phyloP scores from a whole-genome alignment of 73 alveolate species.

The Symbiodinium pilosum region DNA sequence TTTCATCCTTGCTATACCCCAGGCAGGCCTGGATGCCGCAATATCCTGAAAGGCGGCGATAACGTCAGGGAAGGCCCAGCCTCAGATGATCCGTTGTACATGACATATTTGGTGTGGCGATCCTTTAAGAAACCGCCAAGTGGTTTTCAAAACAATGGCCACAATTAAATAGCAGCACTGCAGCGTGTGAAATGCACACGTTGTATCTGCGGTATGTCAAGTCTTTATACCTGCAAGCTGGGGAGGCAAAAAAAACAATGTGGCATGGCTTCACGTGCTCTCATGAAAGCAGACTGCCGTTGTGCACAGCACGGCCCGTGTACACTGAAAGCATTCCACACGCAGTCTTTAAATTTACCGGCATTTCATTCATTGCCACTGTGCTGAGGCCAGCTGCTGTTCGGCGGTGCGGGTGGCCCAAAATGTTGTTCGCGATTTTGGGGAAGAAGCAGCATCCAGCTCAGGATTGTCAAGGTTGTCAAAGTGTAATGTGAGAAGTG shows the following conservation, averaged over 20 bases:
- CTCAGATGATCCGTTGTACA: not conserved
- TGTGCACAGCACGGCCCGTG: not conserved
- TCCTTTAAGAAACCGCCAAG: constrained; percentile 14
- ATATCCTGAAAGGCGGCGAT: constrained; percentile 9
- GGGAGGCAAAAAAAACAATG: too few species aligned
- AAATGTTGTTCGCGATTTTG: constrained; percentile 27
- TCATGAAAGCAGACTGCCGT: too few species aligned
- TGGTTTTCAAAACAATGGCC: not conserved
- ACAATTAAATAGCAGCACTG: too few species aligned
- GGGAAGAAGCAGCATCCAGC: not conserved
- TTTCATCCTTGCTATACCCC: not conserved
- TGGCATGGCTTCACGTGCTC: too few species aligned
- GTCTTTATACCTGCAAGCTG: too few species aligned
- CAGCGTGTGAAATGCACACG: too few species aligned
- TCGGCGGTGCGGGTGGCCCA: constrained; percentile 51
- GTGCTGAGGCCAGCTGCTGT: constrained; percentile 49
- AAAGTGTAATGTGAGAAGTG: not conserved
- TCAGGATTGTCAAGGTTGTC: constrained; percentile 7
- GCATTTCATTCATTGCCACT: not conserved
- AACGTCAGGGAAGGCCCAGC: not conserved
- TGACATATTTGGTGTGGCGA: constrained; percentile 30
- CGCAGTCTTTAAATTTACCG: too few species aligned
- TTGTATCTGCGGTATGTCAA: too few species aligned
- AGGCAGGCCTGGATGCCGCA: constrained; percentile 67
- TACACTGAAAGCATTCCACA: too few species aligned